Percentiles rank a stretch among this genome's conserved stretches.
Evolutionary conservation across 176 grass and related monocot genomes (phyloP).

Genomic region (Cenchrus fungigraminus): DNA sequence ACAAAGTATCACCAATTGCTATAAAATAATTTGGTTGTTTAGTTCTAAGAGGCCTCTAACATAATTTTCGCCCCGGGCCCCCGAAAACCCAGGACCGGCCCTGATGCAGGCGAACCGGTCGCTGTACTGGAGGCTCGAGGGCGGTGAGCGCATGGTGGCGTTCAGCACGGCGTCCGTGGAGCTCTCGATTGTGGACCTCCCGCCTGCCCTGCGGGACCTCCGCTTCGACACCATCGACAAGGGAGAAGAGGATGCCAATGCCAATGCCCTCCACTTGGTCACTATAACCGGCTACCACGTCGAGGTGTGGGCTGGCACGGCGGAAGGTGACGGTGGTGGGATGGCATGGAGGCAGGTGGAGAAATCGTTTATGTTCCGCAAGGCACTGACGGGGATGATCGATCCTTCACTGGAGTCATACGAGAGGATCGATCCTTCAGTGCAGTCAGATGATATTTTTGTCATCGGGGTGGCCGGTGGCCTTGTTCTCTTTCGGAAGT

Average conservation of each 20-base stretch:
- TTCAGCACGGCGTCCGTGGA: conserved; percentile 28
- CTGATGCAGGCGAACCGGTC: conserved; percentile 43
- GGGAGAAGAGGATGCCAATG: conserved; percentile 8
- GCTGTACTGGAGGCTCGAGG: conserved; percentile 50
- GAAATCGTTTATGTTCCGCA: conserved; percentile 47
- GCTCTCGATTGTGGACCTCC: conserved; percentile 36
- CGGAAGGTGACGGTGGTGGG: neutral
- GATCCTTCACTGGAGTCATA: neutral
- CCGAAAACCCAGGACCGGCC: too few species aligned
- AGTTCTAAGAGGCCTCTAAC: too few species aligned
- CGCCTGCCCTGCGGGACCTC: conserved; percentile 34
- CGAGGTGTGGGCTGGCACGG: conserved; percentile 34
- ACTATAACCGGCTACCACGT: conserved; percentile 46
- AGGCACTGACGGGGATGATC: conserved; percentile 11
- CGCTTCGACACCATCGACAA: conserved; percentile 37
- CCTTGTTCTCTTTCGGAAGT: conserved; percentile 33
- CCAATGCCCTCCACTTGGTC: conserved; percentile 34
- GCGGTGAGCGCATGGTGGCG: conserved; percentile 28
- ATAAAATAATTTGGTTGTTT: too few species aligned
- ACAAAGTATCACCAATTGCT: too few species aligned
- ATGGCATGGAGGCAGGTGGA: conserved; percentile 41
- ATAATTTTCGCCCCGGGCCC: too few species aligned
- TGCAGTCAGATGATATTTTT: neutral
- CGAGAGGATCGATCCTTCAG: too few species aligned
- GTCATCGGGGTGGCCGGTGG: conserved; percentile 32